Conservation (phyloP, 2,329 filamentous ascomycete species). For the Monilinia aucupariae region DNA sequence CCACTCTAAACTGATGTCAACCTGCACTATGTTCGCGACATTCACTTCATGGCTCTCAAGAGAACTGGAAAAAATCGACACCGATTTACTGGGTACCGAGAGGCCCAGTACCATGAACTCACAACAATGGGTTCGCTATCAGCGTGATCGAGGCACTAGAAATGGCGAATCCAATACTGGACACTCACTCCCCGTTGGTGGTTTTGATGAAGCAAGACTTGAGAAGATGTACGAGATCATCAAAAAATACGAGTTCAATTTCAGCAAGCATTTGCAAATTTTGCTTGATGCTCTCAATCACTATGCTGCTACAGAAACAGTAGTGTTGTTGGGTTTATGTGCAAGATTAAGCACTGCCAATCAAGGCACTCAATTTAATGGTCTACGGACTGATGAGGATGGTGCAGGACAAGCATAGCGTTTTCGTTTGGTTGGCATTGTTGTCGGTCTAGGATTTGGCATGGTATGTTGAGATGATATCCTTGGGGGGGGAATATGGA, state of each 20-base stretch:
- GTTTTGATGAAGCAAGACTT: constrained; percentile 29
- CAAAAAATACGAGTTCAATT: constrained; percentile 88
- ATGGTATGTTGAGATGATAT: constrained; percentile 19
- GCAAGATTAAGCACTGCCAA: constrained; percentile 76
- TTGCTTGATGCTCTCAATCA: constrained; percentile 93
- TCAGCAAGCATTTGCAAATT: constrained; percentile 86
- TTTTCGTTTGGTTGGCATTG: constrained; percentile 8
- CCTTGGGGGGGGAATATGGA: constrained; percentile 14
- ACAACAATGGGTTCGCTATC: constrained; percentile 56
- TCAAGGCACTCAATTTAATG: constrained; percentile 64
- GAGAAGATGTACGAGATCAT: constrained; percentile 71
- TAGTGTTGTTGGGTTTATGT: constrained; percentile 84
- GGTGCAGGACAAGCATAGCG: constrained; percentile 24
- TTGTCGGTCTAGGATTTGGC: constrained; percentile 9
- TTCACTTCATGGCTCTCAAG: constrained; percentile 84
- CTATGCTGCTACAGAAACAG: constrained; percentile 94
- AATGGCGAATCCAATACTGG: constrained; percentile 32
- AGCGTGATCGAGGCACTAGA: constrained; percentile 44
- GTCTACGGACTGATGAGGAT: constrained; percentile 55
- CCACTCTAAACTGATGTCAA: constrained; percentile 94
- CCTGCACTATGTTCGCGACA: constrained; percentile 87
- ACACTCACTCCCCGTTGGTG: constrained; percentile 17
- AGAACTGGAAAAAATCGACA: constrained; percentile 77
- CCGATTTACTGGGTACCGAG: constrained; percentile 59
- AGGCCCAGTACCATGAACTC: constrained; percentile 55